Base-by-base conservation (phyloP, 106 monocot genomes). In the Apostasia ramifera region DNA sequence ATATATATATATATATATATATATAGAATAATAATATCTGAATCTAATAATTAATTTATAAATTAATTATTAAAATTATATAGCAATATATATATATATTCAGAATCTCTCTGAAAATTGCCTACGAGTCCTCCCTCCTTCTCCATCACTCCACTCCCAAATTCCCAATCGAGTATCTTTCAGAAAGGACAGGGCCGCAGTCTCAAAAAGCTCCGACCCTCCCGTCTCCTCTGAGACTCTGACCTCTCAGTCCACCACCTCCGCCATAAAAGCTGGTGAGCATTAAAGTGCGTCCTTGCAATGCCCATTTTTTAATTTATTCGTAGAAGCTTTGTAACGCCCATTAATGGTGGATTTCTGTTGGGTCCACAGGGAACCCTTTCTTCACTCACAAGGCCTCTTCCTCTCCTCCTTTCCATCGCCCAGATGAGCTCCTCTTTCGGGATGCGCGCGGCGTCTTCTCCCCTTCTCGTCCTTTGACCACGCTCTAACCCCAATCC, bases 311-410 rank as follows among this genome's bases (percentile, higher is more conserved):
- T 38, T 2, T 4, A 2, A 7, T 4, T 38, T 6, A 38, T 15
- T 40, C 37, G 4, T 12, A 3, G 62, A 45, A 62, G 62, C 62
- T 45, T 45, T 45, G 8, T 5, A 62, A 45, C 3, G 42, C 45
- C 62, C 62, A 44, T 62, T 62, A 62, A 62, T 62, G 62, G 62
- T 44, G 45, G 62, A 5, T 62, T n/a, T 62, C 44, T 62, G 62
- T 62, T 62, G 62, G 62, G 62, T 62, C 13, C 44, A 62, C 5
- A 4, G 62, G 62, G 8, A 62, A 45, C 62, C 5, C 45, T 62
- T 62, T 13, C 62, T 62, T 62, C 13, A 13, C 40, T 43, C 62
- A 5, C 44, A 62, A 43, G 42, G 6, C 10, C 61, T 43, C 41
- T 3, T 9, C 6, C 43, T 2, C 43, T 15, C 10, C 12, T 59